A percentile compares a stretch with the other conserved stretches of the same genome.
These are phyloP conservation scores for Plectosphaerella cucumerina DNA, from an alignment of 2,329 filamentous ascomycete species.

Conservation along the genomic window DNA sequence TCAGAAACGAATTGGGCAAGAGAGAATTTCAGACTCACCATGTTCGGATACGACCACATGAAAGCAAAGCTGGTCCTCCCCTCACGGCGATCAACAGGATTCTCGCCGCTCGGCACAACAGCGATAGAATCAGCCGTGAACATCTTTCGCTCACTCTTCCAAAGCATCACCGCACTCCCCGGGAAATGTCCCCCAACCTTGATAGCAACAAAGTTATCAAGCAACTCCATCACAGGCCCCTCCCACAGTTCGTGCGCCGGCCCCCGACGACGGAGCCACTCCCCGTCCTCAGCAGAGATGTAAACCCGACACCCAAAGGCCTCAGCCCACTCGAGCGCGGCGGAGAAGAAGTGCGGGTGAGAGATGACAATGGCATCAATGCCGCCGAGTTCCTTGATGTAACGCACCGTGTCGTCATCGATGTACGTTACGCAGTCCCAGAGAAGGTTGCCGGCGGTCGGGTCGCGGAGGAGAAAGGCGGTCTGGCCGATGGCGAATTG, in stretches of 20 bases:
- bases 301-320: conserved; percentile 69
- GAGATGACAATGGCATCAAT: conserved; percentile 69
- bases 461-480: conserved; percentile 63
- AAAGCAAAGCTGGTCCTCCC: conserved; percentile 10
- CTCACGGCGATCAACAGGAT: conserved; percentile 8
- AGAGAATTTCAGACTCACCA: conserved; percentile 4
- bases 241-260: conserved; percentile 42
- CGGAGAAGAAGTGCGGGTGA: conserved; percentile 80
- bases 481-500: conserved; percentile 73
- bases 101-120: conserved; percentile 57
- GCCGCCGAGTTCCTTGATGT: conserved; percentile 58
- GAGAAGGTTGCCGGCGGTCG: conserved; percentile 61
- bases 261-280: conserved; percentile 55
- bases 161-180: conserved; percentile 65
- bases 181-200: conserved; percentile 79
- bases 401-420: conserved; percentile 56
- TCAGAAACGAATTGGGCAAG: background rate
- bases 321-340: conserved; percentile 69
- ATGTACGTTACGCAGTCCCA: conserved; percentile 76
- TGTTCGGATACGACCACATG: conserved; percentile 13
- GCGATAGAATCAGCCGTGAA: conserved; percentile 75
- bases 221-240: conserved; percentile 34
- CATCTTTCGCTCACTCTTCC: conserved; percentile 45
- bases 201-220: conserved; percentile 52
- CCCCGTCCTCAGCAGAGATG: conserved; percentile 57